Evolutionary conservation across 2,329 filamentous ascomycete species (phyloP), one percentile per base, ranked within the genome.

Genomic region (Verticillium albo-atrum): DNA sequence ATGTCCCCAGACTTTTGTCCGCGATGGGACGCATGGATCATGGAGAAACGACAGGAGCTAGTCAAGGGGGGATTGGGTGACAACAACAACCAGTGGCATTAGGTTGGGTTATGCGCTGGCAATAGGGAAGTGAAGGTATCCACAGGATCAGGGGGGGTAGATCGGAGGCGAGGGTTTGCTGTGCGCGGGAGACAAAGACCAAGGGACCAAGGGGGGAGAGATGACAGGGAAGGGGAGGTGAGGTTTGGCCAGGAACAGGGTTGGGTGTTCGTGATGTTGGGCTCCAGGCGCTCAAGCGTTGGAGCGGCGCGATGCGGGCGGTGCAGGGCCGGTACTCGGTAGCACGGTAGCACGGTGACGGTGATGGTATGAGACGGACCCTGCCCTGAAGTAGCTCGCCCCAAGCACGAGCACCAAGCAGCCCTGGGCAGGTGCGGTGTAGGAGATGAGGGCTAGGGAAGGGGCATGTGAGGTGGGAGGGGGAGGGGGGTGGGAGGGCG

Each of bases 21-120:
- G n/a, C 42, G 20, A 25, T 47, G 42, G n/a, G 42, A 23, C n/a
- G 42, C 42, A 47, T 47, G 42, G 42, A 47, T 47, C 42, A 47
- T 47, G 42, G 42, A 47, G 42, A 23, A 23, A 47, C 42, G n/a
- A 47, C 14, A 47, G 3, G 25, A 20, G 42, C 42, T 47, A 47
- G 42, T 23, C 42, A 47, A 47, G 30, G 54, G n/a, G 26, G 54
- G 35, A 47, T 56, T 56, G 54, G 54, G 54, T 47, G 54, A 35
- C 61, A 63, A 61, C 56, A 37, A 62, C 57, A 55, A 56, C 27
- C 47, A 25, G n/a, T 47, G 57, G 62, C 61, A 64, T 61, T 57
- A 62, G 62, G 58, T 57, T 55, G 57, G 54, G 61, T 61, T 64
- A 64, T 64, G 62, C 62, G 61, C 59, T 64, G 62, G 62, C 62